These are phyloP conservation scores for Dryadomyces sulphureus DNA, from an alignment of 2,329 filamentous ascomycete genomes.

Conservation along the genomic window DNA sequence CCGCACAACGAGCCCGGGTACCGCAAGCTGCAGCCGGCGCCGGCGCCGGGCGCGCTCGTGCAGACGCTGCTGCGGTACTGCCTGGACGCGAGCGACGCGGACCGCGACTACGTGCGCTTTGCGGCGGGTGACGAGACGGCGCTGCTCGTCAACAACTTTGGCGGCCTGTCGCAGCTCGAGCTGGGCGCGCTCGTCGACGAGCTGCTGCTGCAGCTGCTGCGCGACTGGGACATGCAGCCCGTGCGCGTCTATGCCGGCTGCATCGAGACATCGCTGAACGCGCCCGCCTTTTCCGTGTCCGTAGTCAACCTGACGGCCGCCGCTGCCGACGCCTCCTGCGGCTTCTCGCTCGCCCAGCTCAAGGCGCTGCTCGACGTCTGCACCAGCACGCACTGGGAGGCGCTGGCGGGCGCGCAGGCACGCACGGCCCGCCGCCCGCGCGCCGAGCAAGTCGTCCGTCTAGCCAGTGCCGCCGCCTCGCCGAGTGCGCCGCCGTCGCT, in stretches of 20 bases:
- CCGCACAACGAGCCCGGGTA: constrained; percentile 53
- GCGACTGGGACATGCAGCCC: constrained; percentile 32
- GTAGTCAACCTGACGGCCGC: constrained; percentile 43
- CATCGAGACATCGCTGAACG: constrained; percentile 59
- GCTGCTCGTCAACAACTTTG: constrained; percentile 44
- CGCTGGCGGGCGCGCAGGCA: constrained; percentile 31
- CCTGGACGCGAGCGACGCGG: constrained; percentile 39
- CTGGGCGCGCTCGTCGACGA: constrained; percentile 39
- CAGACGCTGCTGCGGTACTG: constrained; percentile 44
- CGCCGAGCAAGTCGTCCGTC: constrained; percentile 27
- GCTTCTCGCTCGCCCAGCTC: constrained; percentile 36
- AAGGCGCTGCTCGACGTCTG: constrained; percentile 49
- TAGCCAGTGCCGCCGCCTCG: constrained; percentile 3
- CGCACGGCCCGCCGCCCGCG: constrained; percentile 23
- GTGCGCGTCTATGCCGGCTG: constrained; percentile 45
- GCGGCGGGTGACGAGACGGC: constrained; percentile 30
- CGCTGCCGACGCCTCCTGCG: constrained; percentile 22
- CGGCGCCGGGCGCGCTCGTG: constrained; percentile 32
- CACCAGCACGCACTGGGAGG: constrained; percentile 43
- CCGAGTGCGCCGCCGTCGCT: not conserved
- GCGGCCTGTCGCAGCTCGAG: constrained; percentile 42
- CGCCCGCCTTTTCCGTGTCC: constrained; percentile 55
- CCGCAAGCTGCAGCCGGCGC: constrained; percentile 37
- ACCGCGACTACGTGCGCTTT: constrained; percentile 35
- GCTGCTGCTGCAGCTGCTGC: constrained; percentile 32